Evolutionary conservation across 2,329 filamentous ascomycete genomes (phyloP).

Genomic region (Proliferodiscus dingleyae): DNA sequence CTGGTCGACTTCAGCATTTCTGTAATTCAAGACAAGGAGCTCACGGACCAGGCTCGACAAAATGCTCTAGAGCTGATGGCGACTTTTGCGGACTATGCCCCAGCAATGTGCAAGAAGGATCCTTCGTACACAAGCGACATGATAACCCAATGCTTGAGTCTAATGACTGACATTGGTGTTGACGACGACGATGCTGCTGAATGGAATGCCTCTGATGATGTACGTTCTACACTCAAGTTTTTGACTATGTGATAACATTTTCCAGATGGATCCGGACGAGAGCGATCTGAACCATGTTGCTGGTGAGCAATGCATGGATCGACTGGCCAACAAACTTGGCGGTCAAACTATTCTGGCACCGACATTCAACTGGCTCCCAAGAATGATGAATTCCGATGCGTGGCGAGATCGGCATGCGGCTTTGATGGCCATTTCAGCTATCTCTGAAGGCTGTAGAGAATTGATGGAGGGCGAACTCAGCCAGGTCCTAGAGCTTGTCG

Average conservation of each 20-base stretch:
- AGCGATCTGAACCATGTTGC: constrained; percentile 97
- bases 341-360: constrained; percentile 88
- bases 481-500: constrained; percentile 90
- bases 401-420: constrained; percentile 96
- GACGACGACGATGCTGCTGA: constrained; percentile 94
- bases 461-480: constrained; percentile 93
- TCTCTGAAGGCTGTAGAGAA: constrained; percentile 93
- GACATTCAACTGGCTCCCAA: constrained; percentile 93
- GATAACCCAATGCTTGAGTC: constrained; percentile 95
- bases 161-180: constrained; percentile 94
- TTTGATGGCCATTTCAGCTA: constrained; percentile 97
- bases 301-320: constrained; percentile 97
- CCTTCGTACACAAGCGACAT: constrained; percentile 88
- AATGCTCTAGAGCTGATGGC: constrained; percentile 97
- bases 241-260: constrained; percentile 25
- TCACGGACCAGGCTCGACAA: constrained; percentile 83
- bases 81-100: constrained; percentile 92
- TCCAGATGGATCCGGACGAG: constrained; percentile 83
- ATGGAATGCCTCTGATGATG: constrained; percentile 90
- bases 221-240: constrained; percentile 39
- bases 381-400: constrained; percentile 92
- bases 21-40: constrained; percentile 92
- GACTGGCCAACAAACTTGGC: constrained; percentile 92
- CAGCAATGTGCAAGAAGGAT: constrained; percentile 93
- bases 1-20: constrained; percentile 89